These are phyloP conservation scores for Wickerhamiella slavikovae DNA, from an alignment of 805 yeast species.

Conservation along the genomic window DNA sequence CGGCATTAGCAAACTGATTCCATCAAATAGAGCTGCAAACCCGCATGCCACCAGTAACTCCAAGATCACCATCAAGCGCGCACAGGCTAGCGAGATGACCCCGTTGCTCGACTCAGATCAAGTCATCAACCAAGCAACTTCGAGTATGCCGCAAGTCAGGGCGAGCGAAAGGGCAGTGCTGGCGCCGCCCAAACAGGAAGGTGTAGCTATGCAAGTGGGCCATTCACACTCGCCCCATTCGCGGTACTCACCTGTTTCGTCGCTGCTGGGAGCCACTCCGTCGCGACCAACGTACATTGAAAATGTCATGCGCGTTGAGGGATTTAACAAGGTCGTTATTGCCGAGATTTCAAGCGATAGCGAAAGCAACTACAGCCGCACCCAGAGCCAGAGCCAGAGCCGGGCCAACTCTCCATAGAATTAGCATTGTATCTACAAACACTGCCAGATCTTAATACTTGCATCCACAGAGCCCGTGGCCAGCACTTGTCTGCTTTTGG, in stretches of 20 bases:
- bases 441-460: slow-evolving; percentile 34
- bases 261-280: background rate
- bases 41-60: slow-evolving; percentile 41
- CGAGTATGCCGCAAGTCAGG: background rate
- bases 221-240: background rate
- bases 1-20: slow-evolving; percentile 6
- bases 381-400: background rate
- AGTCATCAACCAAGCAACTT: background rate
- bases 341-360: slow-evolving; percentile 24
- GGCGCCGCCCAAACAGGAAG: slow-evolving; percentile 1
- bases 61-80: slow-evolving; percentile 41
- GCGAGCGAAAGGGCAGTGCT: background rate
- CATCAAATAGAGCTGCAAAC: slow-evolving; percentile 39
- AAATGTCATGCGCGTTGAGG: slow-evolving; percentile 63
- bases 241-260: background rate
- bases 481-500: slow-evolving; percentile 24
- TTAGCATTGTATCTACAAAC: no score
- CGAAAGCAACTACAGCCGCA: background rate
- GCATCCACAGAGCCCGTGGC: slow-evolving; percentile 46
- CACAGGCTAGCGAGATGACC: background rate
- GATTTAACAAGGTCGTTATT: slow-evolving; percentile 70
- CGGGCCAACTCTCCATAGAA: no score
- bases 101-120: background rate
- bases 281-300: slow-evolving; percentile 38
- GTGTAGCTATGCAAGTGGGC: background rate